Evolutionary conservation across 2,329 filamentous ascomycete genomes (phyloP).

Genomic region (Didymella pomorum): DNA sequence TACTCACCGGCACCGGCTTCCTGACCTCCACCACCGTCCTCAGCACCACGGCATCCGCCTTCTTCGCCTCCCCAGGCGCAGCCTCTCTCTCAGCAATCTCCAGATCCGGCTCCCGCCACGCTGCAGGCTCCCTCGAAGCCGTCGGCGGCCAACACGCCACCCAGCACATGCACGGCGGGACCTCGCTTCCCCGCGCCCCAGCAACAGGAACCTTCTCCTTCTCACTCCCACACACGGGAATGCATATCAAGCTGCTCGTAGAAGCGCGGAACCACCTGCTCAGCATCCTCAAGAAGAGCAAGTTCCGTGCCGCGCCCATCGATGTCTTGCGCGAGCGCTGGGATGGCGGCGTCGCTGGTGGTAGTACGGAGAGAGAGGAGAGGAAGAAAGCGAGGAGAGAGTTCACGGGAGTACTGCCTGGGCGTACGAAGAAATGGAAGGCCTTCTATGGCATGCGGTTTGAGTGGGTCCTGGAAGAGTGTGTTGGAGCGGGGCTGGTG

Average conservation of each 20-base stretch:
- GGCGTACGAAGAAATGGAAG: constrained; percentile 73
- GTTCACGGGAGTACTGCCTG: constrained; percentile 65
- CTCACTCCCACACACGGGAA: constrained; percentile 71
- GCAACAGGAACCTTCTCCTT: constrained; percentile 56
- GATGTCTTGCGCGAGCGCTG: constrained; percentile 71
- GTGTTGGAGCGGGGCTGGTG: constrained; percentile 72
- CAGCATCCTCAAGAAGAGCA: constrained; percentile 65
- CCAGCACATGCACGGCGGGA: constrained; percentile 71
- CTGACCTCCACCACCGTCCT: constrained; percentile 60
- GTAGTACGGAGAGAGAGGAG: constrained; percentile 55
- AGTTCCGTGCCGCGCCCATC: constrained; percentile 70
- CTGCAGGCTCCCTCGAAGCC: constrained; percentile 73
- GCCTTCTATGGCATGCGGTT: constrained; percentile 74
- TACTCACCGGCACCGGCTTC: constrained; percentile 72
- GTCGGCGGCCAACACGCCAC: constrained; percentile 74
- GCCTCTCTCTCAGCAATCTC: constrained; percentile 66
- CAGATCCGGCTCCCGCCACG: constrained; percentile 66
- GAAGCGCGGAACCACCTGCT: constrained; percentile 69
- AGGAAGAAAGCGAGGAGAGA: constrained; percentile 64
- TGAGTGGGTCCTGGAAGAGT: constrained; percentile 75
- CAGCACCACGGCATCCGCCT: constrained; percentile 47
- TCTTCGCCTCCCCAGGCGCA: constrained; percentile 54
- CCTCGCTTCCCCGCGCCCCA: constrained; percentile 41
- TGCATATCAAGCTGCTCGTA: constrained; percentile 71
- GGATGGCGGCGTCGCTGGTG: constrained; percentile 68